phyloP scores from a whole-genome alignment of 192 early-diverging fungal species.

The Pilaira anomala region DNA sequence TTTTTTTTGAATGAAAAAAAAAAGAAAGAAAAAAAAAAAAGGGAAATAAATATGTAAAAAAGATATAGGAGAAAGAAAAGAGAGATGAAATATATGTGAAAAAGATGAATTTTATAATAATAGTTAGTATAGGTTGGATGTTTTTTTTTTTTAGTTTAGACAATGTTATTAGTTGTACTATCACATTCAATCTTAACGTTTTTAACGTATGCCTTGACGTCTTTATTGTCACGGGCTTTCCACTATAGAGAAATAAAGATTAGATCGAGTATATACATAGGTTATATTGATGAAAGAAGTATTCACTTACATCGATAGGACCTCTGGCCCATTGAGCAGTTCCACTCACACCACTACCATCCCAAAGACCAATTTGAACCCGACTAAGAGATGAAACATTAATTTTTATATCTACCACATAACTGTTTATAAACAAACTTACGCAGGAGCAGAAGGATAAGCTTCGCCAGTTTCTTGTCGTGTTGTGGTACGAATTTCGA shows the following conservation, averaged over 20 bases:
- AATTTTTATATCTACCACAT: background rate
- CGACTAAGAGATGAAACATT: constrained; percentile 17
- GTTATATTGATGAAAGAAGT: background rate
- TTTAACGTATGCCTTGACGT: constrained; percentile 22
- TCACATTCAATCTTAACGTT: constrained; percentile 22
- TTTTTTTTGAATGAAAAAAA: constrained; percentile 3
- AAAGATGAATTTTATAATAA: too few relatives aligned
- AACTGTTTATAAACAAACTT: background rate
- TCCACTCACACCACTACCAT: constrained; percentile 39
- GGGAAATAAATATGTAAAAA: too few relatives aligned
- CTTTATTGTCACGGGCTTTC: background rate
- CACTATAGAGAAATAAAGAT: constrained; percentile 1
- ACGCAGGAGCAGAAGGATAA: constrained; percentile 40
- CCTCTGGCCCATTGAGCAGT: constrained; percentile 34
- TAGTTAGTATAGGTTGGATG: too few relatives aligned
- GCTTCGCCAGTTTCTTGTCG: background rate
- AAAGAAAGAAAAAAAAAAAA: background rate
- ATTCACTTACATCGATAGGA: constrained; percentile 22
- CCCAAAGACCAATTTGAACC: constrained; percentile 52
- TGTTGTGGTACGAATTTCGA: constrained; percentile 30
- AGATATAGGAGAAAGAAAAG: too few relatives aligned
- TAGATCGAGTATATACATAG: background rate
- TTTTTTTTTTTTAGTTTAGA: background rate
- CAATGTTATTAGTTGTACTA: constrained; percentile 7
- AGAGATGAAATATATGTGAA: too few relatives aligned